Evolutionary conservation across 306 rosid species (phyloP), one percentile per base, ranked within the genome.

Genomic region (Cicer arietinum): DNA sequence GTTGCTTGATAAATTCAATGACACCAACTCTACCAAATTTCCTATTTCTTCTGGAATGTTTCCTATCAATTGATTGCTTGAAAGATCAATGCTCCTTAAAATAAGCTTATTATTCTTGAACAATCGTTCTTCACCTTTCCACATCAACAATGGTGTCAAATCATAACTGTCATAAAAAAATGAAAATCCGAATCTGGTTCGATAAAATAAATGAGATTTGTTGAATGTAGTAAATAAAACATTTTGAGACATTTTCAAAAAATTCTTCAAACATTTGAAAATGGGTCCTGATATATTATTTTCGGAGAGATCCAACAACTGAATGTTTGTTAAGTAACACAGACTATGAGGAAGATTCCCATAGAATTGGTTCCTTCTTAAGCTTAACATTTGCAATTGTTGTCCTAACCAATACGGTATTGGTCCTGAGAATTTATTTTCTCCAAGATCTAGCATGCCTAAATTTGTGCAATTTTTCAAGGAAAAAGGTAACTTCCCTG

Each of bases 401-500:
- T 37, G 53, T 59, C 81, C 76, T 45, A 69, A 16, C 70, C 81
- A 69, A 68, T 58, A 58, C 2, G 81, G 76, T 46, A 77, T 58
- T 16, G 70, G 37, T 8, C 57, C 71, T 1, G 46, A 22, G 0
- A 78, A 58, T 13, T 5, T 56, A 45, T 76, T 76, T 5, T 67
- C 50, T 0, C 42, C 62, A 25, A 76, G 62, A 16, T 69, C 74
- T 50, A 69, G 47, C 74, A 69, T 69, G 44, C 2, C 1, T 2
- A 51, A 10, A 0, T 57, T 17, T 10, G 16, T 35, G 69, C 62
- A 77, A 8, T 58, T 57, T 43, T 11, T 13, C 8, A 68, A 69
- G 6, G 62, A 69, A 10, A 37, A 6, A n/a, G 74, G 74, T 10
- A 69, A 9, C 7, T 51, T 69, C 62, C 74, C 74, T 8, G 6